Evolutionary conservation across 768 basidiomycete genomes (phyloP).

Genomic region (Leccinum truebloodii): DNA sequence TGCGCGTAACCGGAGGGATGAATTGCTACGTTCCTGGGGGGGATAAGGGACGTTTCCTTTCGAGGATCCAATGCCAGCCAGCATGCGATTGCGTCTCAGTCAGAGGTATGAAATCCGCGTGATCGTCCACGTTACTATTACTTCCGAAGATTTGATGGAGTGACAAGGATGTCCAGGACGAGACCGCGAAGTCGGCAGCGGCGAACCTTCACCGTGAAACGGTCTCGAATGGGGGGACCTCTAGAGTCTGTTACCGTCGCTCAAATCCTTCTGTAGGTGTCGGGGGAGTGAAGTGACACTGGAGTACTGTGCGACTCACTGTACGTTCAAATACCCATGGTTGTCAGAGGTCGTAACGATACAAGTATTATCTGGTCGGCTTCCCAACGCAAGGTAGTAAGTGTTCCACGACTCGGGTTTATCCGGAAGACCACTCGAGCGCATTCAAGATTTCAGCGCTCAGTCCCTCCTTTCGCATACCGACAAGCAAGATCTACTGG

Average conservation of each 20-base stretch:
- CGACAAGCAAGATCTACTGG: background rate
- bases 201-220: background rate
- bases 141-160: background rate
- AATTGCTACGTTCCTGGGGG: background rate
- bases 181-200: background rate
- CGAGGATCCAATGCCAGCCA: background rate
- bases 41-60: background rate
- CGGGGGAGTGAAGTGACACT: background rate
- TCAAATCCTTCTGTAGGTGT: background rate
- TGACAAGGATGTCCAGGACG: background rate
- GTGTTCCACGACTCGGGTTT: background rate
- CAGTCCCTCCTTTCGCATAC: no score
- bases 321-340: background rate
- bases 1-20: background rate
- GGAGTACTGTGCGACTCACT: background rate
- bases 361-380: background rate
- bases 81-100: slow-evolving; percentile 10
- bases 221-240: background rate
- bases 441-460: background rate
- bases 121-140: slow-evolving; percentile 1
- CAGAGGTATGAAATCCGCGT: slow-evolving; percentile 2
- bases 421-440: background rate
- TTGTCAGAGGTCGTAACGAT: background rate
- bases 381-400: background rate
- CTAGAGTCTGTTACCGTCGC: background rate